phyloP scores from a whole-genome alignment of 108 stramenopile species.

The Cyclotella cryptica region DNA sequence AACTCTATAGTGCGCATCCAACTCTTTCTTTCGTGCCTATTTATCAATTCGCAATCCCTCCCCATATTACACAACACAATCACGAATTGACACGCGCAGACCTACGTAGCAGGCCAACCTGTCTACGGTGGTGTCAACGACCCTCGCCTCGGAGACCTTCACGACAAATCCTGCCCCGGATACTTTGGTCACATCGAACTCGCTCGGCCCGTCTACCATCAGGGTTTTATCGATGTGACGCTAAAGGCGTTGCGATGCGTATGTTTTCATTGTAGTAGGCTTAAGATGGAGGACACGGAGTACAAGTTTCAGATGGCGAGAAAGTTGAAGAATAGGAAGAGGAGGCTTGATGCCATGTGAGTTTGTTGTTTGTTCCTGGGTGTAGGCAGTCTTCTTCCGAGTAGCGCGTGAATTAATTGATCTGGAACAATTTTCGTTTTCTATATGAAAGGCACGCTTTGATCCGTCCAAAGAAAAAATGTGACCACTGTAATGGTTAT shows the following conservation, averaged over 20 bases:
- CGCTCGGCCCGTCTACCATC: constrained; percentile 96
- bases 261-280: constrained; percentile 92
- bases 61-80: not conserved
- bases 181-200: constrained; percentile 99
- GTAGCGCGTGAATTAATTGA: too few species aligned
- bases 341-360: constrained; percentile 80
- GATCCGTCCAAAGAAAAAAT: constrained; percentile 87
- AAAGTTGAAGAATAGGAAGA: constrained; percentile 67
- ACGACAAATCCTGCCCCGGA: constrained; percentile 95
- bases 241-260: constrained; percentile 94
- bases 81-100: constrained; percentile 32
- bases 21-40: not conserved
- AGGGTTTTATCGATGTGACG: constrained; percentile 92
- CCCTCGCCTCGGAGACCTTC: constrained; percentile 93
- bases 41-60: not conserved
- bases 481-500: constrained; percentile 87
- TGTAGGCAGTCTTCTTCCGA: too few species aligned
- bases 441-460: constrained; percentile 62
- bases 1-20: not conserved
- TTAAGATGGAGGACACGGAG: constrained; percentile 83
- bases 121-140: constrained; percentile 98
- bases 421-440: not conserved
- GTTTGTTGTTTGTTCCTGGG: not conserved
- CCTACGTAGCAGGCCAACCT: constrained; percentile 91
- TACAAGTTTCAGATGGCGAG: constrained; percentile 80